Conservation (phyloP, 768 basidiomycete genomes). For the Russula sp. region DNA sequence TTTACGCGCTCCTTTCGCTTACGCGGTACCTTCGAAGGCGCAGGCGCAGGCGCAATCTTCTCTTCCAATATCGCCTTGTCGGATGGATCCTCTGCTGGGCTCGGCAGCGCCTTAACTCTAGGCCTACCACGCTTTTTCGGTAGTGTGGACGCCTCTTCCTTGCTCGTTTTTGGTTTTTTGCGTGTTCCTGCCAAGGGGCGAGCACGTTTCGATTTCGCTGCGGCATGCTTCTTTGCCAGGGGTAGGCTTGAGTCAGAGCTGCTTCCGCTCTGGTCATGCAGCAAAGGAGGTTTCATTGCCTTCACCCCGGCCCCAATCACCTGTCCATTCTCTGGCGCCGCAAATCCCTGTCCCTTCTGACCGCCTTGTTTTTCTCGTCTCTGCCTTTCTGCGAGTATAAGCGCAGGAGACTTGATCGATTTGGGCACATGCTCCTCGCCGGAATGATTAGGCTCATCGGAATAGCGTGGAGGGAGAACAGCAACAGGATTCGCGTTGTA, state of each 20-base stretch:
- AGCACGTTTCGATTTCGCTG: not conserved
- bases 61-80: not conserved
- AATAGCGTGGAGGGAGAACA: not conserved
- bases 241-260: conserved; percentile 6
- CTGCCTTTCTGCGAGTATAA: not conserved
- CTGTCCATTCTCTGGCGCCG: not conserved
- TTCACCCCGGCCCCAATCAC: too few species aligned
- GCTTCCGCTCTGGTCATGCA: not conserved
- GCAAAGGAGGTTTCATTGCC: not conserved
- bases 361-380: not conserved
- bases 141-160: not conserved
- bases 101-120: conserved; percentile 2
- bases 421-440: not conserved
- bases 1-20: conserved; percentile 15
- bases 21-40: not conserved
- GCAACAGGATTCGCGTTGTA: not conserved
- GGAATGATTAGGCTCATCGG: not conserved
- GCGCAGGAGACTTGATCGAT: not conserved
- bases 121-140: conserved; percentile 8
- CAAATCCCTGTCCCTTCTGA: too few species aligned
- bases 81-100: not conserved
- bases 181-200: not conserved
- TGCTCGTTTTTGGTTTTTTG: not conserved
- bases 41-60: not conserved
- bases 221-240: conserved; percentile 1